A percentile compares a stretch with the other conserved stretches of the same genome.
Conservation (phyloP, 257 asterid genomes). For the Primulina huaijiensis region DNA sequence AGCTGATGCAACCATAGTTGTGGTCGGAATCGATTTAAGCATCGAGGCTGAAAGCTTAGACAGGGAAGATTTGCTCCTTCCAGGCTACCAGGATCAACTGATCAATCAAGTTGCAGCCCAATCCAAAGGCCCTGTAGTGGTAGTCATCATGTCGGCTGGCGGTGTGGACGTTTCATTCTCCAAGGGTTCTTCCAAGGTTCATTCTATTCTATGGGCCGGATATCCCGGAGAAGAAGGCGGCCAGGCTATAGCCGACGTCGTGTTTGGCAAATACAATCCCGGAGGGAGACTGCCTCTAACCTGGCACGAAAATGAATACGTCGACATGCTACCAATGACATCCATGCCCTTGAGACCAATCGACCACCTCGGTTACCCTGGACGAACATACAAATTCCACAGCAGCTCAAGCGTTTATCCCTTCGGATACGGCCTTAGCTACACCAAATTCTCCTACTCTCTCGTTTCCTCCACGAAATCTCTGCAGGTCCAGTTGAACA, state of each 20-base stretch:
- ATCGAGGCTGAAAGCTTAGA: slow-evolving; percentile 43
- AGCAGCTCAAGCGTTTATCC: slow-evolving; percentile 36
- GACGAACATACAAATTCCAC: slow-evolving; percentile 48
- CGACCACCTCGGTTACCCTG: slow-evolving; percentile 34
- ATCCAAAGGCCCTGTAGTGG: too few species aligned
- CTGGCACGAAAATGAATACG: too few species aligned
- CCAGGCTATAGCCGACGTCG: too few species aligned
- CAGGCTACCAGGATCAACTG: too few species aligned
- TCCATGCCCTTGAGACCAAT: slow-evolving; percentile 35
- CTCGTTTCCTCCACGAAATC: neutral
- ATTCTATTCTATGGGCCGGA: too few species aligned
- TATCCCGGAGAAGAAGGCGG: too few species aligned
- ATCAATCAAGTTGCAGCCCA: too few species aligned
- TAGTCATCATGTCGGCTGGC: too few species aligned
- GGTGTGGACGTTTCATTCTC: too few species aligned
- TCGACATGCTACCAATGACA: slow-evolving; percentile 34
- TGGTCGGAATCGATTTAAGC: slow-evolving; percentile 33
- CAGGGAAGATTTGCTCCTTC: slow-evolving; percentile 7
- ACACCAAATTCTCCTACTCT: slow-evolving; percentile 15
- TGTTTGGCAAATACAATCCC: too few species aligned
- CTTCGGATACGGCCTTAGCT: slow-evolving; percentile 33
- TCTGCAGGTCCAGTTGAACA: slow-evolving; percentile 18
- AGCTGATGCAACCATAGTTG: slow-evolving; percentile 37
- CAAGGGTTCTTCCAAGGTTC: too few species aligned
- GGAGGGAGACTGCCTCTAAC: too few species aligned